Evolutionary conservation across 2,329 filamentous ascomycete species (phyloP).

Genomic region (Huntiella decipiens): DNA sequence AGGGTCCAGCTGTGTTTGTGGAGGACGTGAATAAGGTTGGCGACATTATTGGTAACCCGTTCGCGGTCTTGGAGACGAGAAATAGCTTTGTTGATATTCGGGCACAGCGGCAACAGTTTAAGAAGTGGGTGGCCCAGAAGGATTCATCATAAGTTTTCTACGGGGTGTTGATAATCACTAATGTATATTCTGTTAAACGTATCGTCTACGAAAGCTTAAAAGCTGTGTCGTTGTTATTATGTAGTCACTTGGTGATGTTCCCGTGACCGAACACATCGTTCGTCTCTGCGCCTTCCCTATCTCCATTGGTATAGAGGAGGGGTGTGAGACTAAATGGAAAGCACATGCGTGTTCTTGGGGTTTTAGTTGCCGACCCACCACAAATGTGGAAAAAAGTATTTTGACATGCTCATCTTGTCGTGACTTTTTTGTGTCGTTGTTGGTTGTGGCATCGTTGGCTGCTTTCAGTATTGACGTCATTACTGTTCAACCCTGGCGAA

Average conservation of each 20-base stretch:
- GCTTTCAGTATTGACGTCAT: too few species aligned
- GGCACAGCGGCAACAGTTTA: constrained; percentile 60
- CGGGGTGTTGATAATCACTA: neutral
- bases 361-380: too few species aligned
- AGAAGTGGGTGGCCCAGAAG: constrained; percentile 42
- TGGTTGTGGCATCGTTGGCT: too few species aligned
- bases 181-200: neutral
- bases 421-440: too few species aligned
- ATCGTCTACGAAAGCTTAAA: too few species aligned
- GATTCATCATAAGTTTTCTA: constrained; percentile 1
- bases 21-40: constrained; percentile 55
- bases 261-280: neutral
- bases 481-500: too few species aligned
- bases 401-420: too few species aligned
- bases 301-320: too few species aligned
- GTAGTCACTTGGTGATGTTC: neutral
- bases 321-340: too few species aligned
- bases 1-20: constrained; percentile 34
- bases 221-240: too few species aligned
- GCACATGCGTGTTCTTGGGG: too few species aligned
- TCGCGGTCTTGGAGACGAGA: constrained; percentile 57
- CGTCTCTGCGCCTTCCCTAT: neutral
- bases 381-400: too few species aligned
- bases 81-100: constrained; percentile 78
- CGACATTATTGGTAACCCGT: constrained; percentile 60